Base-by-base conservation (phyloP, 2,329 filamentous ascomycete genomes). In the Xylariomycetidae sp. region DNA sequence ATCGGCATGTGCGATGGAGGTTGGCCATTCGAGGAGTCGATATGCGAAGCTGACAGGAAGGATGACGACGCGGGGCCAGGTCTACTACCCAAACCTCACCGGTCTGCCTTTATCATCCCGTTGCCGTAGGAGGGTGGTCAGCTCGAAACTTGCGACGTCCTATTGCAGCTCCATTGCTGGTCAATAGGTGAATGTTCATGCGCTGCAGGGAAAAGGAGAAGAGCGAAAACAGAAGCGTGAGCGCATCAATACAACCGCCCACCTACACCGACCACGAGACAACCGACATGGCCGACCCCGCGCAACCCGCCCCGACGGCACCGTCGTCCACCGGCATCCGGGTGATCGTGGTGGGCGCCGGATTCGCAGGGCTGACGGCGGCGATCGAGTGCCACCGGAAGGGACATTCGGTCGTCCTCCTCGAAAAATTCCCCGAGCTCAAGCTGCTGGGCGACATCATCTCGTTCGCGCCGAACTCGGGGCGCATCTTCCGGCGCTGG, bases 371-470 rank as follows among this genome's bases (percentile, higher is more conserved):
- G 14, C 64, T 78, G 10, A 68, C 73, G 12, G 71, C 73, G 9
- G 74, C 73, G 24, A 76, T 79, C 39, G 72, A 78, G 49, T 75
- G 72, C 48, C 61, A 67, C 29, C 65, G 68, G 26, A 72, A 76
- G 46, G 74, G 74, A 6, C 72, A 76, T 47, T 52, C 55, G 2
- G 68, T 53, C 36, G 53, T 50, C 25, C 55, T 67, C 12, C 56
- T 70, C 25, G 70, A 73, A 37, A 68, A 64, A 16, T 61, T 68
- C 35, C 51, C 61, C 2, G 58, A 59, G 38, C 59, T 67, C 24
- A 60, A 63, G 36, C 54, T 60, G 3, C 56, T 69, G 2, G 68
- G 67, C 5, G 66, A 70, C 41, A 68, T 70, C 35, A 69, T 72
- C 41, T 68, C 63, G 25, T 76, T 76, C 46, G 72, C 69, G 2